phyloP scores from a whole-genome alignment of 2,329 filamentous ascomycete species.

The Aspergillus eucalypticola region DNA sequence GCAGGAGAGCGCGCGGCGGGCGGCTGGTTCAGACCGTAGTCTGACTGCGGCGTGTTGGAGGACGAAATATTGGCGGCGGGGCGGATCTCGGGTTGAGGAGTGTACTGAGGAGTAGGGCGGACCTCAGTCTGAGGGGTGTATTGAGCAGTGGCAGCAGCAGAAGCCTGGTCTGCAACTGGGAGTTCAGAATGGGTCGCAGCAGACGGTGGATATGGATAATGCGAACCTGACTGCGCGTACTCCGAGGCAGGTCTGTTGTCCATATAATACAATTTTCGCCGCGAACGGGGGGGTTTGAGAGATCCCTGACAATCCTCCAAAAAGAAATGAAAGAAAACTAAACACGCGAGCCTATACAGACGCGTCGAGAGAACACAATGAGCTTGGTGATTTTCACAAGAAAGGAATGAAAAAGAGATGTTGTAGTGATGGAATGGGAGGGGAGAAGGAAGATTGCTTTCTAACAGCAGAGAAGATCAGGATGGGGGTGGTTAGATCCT shows the following conservation, averaged over 20 bases:
- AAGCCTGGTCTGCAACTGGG: conserved; percentile 82
- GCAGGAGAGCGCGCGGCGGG: conserved; percentile 75
- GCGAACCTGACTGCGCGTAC: conserved; percentile 88
- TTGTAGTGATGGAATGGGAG: conserved; percentile 14
- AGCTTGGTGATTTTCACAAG: conserved; percentile 27
- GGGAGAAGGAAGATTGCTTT: conserved; percentile 12
- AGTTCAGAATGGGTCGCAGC: conserved; percentile 74
- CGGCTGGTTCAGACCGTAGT: conserved; percentile 78
- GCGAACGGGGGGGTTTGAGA: conserved; percentile 18
- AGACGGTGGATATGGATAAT: conserved; percentile 56
- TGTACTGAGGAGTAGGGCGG: conserved; percentile 64
- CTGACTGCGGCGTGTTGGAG: conserved; percentile 81
- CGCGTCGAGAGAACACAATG: conserved; percentile 33
- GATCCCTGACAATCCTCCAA: conserved; percentile 25
- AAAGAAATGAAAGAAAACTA: conserved; percentile 1
- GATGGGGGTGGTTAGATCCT: conserved; percentile 9
- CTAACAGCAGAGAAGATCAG: neutral
- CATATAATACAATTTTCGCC: conserved; percentile 49
- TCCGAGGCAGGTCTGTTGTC: conserved; percentile 67
- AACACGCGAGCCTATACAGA: conserved; percentile 30
- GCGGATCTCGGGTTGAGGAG: conserved; percentile 77
- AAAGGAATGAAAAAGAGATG: conserved; percentile 9
- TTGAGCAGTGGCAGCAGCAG: conserved; percentile 65
- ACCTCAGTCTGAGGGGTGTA: conserved; percentile 43
- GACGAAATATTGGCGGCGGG: conserved; percentile 67